A percentile compares a stretch with the other conserved stretches of the same genome.
Conservation (phyloP, 2,329 filamentous ascomycete species). For the Pseudogymnoascus verrucosus region DNA sequence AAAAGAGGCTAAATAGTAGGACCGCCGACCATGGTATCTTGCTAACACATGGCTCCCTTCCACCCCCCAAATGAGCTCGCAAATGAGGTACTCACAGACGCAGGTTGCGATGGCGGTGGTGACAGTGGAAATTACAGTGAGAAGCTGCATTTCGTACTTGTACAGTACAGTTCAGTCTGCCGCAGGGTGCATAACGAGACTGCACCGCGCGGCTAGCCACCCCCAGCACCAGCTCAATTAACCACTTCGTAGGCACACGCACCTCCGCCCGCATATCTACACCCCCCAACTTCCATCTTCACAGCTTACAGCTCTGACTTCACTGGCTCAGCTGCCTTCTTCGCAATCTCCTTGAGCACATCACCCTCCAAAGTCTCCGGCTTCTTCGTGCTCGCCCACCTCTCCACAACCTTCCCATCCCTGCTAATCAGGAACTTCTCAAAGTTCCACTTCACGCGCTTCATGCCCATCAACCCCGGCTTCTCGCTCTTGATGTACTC, state of each 20-base stretch:
- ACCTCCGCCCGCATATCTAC: not conserved
- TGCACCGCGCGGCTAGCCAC: not conserved
- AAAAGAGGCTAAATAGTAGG: not conserved
- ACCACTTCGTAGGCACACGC: not conserved
- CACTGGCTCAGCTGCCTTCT: slow-evolving; percentile 19
- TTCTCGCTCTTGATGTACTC: slow-evolving; percentile 67
- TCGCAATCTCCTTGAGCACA: slow-evolving; percentile 63
- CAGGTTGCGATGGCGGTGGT: not conserved
- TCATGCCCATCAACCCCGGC: slow-evolving; percentile 78
- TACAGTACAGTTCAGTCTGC: slow-evolving; percentile 1
- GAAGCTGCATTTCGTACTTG: not conserved
- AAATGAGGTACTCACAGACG: not conserved
- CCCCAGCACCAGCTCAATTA: not conserved
- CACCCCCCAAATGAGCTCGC: not conserved
- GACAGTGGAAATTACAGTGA: not conserved
- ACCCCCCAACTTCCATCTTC: not conserved
- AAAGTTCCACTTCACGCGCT: slow-evolving; percentile 98
- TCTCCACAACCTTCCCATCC: slow-evolving; percentile 75
- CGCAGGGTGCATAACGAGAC: not conserved
- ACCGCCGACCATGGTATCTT: not conserved
- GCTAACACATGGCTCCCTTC: not conserved
- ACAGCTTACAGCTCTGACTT: slow-evolving; percentile 3
- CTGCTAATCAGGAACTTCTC: slow-evolving; percentile 91
- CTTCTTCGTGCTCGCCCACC: slow-evolving; percentile 85
- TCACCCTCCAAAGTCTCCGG: slow-evolving; percentile 69